Evolutionary conservation across 352 stramenopile species (phyloP).

Genomic region (Phytopythium delawarense): DNA sequence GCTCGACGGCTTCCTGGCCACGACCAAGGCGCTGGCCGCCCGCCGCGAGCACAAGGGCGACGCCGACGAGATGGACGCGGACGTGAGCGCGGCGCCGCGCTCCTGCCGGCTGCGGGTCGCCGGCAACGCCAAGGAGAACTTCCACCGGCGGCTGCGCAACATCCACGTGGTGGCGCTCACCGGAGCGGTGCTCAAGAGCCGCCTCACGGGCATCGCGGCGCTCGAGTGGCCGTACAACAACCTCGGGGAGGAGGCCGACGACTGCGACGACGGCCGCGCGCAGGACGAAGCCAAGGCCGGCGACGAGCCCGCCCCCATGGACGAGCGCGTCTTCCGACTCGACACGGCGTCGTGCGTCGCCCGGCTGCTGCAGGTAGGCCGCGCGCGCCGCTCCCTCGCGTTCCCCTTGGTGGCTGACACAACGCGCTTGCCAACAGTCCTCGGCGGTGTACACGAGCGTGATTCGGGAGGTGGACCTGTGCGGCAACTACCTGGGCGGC

Average conservation of each 20-base stretch:
- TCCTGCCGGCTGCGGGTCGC: slow-evolving; percentile 29
- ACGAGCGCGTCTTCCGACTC: slow-evolving; percentile 40
- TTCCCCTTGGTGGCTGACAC: too few species aligned
- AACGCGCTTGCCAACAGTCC: slow-evolving; percentile 13
- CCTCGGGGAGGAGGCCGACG: slow-evolving; percentile 34
- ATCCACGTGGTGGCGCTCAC: slow-evolving; percentile 58
- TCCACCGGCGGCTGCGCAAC: slow-evolving; percentile 58
- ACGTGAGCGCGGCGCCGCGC: slow-evolving; percentile 2
- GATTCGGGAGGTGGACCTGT: slow-evolving; percentile 51
- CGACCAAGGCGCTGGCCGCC: slow-evolving; percentile 40
- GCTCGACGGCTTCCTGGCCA: slow-evolving; percentile 34
- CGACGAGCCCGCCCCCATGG: slow-evolving; percentile 12
- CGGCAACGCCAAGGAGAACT: slow-evolving; percentile 52
- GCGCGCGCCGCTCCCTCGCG: too few species aligned
- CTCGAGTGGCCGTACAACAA: slow-evolving; percentile 56
- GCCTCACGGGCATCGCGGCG: slow-evolving; percentile 30
- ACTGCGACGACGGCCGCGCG: slow-evolving; percentile 10
- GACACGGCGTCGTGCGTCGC: slow-evolving; percentile 42
- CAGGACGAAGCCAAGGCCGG: slow-evolving; percentile 14
- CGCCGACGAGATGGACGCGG: slow-evolving; percentile 1
- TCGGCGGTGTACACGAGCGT: slow-evolving; percentile 44
- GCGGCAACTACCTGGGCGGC: slow-evolving; percentile 51
- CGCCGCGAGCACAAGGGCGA: slow-evolving; percentile 20
- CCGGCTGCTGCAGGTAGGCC: slow-evolving; percentile 21
- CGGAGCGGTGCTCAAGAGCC: slow-evolving; percentile 44